Evolutionary conservation across 768 basidiomycete species (phyloP).

Genomic region (Clitopilus passeckerianus): DNA sequence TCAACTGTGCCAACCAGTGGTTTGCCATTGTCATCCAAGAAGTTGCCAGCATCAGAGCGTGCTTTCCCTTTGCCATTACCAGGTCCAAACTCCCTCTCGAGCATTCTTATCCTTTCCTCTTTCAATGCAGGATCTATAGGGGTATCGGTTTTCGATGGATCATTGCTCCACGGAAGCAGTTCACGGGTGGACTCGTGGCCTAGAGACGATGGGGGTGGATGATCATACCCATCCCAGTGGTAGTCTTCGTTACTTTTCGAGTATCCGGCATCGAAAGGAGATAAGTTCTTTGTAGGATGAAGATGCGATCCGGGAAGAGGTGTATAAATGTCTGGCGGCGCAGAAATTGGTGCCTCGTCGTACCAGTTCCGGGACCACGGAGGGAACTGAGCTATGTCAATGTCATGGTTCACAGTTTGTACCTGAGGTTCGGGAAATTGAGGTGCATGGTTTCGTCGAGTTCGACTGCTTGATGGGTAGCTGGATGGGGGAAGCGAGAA

Average conservation of each 20-base stretch:
- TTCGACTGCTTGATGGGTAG: slow-evolving; percentile 16
- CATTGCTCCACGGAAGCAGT: slow-evolving; percentile 49
- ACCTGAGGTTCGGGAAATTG: slow-evolving; percentile 15
- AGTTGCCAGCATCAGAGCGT: slow-evolving; percentile 17
- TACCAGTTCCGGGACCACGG: slow-evolving; percentile 65
- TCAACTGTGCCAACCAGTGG: slow-evolving; percentile 57
- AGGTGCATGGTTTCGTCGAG: slow-evolving; percentile 13
- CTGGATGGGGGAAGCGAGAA: slow-evolving; percentile 42
- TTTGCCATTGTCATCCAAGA: slow-evolving; percentile 41
- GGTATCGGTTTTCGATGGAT: slow-evolving; percentile 37
- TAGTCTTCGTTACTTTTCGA: slow-evolving; percentile 15
- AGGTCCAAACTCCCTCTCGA: slow-evolving; percentile 63
- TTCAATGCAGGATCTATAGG: slow-evolving; percentile 47
- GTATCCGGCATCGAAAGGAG: slow-evolving; percentile 31
- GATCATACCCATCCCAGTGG: slow-evolving; percentile 23
- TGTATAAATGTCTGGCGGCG: slow-evolving; percentile 23
- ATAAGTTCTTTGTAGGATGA: slow-evolving; percentile 12
- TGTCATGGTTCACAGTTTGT: slow-evolving; percentile 32
- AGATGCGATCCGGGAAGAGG: slow-evolving; percentile 21
- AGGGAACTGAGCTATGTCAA: slow-evolving; percentile 61
- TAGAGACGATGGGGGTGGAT: slow-evolving; percentile 26
- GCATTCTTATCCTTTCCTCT: slow-evolving; percentile 67
- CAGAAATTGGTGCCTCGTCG: slow-evolving; percentile 13
- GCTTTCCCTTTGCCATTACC: slow-evolving; percentile 23
- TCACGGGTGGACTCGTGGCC: slow-evolving; percentile 37